A percentile compares a stretch with the other conserved stretches of the same genome.
Evolutionary conservation across 1,139 yeast species (phyloP).

Genomic region (Magnusiomyces clavatus): DNA sequence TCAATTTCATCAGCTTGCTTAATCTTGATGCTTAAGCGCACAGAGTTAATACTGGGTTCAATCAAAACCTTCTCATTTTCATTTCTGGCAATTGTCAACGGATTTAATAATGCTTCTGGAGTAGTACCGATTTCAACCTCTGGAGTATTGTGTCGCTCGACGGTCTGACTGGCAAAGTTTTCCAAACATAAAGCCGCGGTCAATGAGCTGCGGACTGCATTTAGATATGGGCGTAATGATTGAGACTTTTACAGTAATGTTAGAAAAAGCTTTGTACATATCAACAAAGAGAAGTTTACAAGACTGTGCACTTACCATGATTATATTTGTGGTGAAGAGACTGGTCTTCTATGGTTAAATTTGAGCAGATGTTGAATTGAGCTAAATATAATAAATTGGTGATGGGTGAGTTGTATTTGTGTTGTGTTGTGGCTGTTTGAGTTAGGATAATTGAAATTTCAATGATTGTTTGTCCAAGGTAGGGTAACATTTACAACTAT

Average conservation of each 20-base stretch:
- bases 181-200: constrained; percentile 94
- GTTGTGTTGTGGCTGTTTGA: too few relatives aligned
- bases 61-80: constrained; percentile 88
- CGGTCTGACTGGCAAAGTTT: constrained; percentile 90
- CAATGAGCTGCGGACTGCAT: constrained; percentile 88
- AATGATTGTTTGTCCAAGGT: too few relatives aligned
- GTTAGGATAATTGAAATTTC: too few relatives aligned
- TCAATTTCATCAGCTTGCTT: constrained; percentile 98
- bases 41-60: constrained; percentile 87
- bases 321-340: neutral
- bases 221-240: constrained; percentile 89
- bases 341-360: too few relatives aligned
- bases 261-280: neutral
- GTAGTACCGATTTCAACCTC: constrained; percentile 83
- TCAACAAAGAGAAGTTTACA: neutral
- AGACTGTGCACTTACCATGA: neutral
- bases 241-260: constrained; percentile 40
- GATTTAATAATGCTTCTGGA: constrained; percentile 78
- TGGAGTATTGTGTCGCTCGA: constrained; percentile 95
- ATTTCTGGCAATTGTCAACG: constrained; percentile 86
- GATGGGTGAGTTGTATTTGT: too few relatives aligned
- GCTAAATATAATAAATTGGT: too few relatives aligned
- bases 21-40: constrained; percentile 78
- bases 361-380: too few relatives aligned
- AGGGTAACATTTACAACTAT: too few relatives aligned